phyloP scores from a whole-genome alignment of 2,329 filamentous ascomycete genomes.

The Dactylellina haptotyla region DNA sequence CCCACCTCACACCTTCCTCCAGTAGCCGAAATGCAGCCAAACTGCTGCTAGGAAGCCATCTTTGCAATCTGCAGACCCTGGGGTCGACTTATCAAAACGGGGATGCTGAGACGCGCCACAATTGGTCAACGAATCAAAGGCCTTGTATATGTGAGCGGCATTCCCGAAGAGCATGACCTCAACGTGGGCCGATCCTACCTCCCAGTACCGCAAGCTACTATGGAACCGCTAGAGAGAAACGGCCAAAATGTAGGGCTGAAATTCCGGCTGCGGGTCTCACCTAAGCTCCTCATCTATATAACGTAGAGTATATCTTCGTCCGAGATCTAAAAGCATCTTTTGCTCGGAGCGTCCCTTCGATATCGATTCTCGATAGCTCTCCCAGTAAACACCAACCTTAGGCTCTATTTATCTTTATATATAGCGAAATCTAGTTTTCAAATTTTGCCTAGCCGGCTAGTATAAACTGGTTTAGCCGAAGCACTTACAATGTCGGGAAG shows the following conservation, averaged over 20 bases:
- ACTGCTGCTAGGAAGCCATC: not conserved
- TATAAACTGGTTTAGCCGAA: not conserved
- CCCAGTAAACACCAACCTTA: too few relatives aligned
- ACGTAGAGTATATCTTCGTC: not conserved
- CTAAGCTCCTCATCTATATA: conserved; percentile 28
- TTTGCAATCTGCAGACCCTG: conserved; percentile 20
- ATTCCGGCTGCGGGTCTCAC: not conserved
- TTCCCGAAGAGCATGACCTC: conserved; percentile 43
- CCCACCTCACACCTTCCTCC: conserved; percentile 50
- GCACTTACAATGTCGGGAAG: conserved; percentile 35
- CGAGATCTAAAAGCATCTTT: not conserved
- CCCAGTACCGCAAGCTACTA: too few relatives aligned
- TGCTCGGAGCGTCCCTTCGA: not conserved
- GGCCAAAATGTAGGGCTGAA: conserved; percentile 38
- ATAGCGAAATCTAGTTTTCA: too few relatives aligned
- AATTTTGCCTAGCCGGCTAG: too few relatives aligned
- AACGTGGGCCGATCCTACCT: conserved; percentile 38
- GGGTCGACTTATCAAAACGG: conserved; percentile 32
- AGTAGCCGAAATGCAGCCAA: conserved; percentile 18
- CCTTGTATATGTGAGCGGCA: conserved; percentile 34
- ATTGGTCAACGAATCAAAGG: conserved; percentile 42
- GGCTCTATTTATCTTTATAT: too few relatives aligned
- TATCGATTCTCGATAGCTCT: too few relatives aligned
- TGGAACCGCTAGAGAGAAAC: too few relatives aligned
- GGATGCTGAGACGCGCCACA: conserved; percentile 39